phyloP scores from a whole-genome alignment of 169 alveolate genomes.

The Plasmodium berghei region DNA sequence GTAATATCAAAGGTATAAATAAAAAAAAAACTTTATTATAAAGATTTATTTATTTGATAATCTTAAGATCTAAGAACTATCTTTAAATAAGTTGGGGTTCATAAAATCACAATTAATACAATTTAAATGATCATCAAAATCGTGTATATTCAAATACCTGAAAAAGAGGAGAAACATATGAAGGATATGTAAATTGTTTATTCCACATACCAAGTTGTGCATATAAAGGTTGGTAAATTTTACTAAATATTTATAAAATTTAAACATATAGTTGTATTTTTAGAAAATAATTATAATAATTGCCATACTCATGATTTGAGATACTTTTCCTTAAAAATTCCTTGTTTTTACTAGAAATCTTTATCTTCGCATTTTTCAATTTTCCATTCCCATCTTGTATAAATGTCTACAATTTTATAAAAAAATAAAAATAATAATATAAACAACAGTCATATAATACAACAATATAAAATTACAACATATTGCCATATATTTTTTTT shows the following conservation, averaged over 20 bases:
- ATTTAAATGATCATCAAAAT: slow-evolving; percentile 68
- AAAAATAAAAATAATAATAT: slow-evolving; percentile 6
- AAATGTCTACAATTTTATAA: slow-evolving; percentile 30
- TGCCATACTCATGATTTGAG: slow-evolving; percentile 39
- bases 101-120: slow-evolving; percentile 62
- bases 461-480: no score
- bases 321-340: slow-evolving; percentile 39
- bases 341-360: slow-evolving; percentile 20
- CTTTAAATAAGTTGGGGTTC: slow-evolving; percentile 64
- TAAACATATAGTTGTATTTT: background rate
- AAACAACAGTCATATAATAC: background rate
- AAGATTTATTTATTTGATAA: no score
- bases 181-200: background rate
- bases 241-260: no score
- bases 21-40: no score
- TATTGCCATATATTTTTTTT: no score
- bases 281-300: no score
- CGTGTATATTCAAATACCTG: slow-evolving; percentile 58
- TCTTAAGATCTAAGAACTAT: slow-evolving; percentile 2
- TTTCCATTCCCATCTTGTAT: slow-evolving; percentile 24
- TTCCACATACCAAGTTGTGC: no score
- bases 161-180: background rate
- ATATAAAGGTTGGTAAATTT: no score
- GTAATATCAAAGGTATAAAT: no score
- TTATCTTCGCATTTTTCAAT: slow-evolving; percentile 25